Evolutionary conservation across 2,329 filamentous ascomycete species (phyloP), one percentile per base, ranked within the genome.

Genomic region (Xylariaceae sp.): DNA sequence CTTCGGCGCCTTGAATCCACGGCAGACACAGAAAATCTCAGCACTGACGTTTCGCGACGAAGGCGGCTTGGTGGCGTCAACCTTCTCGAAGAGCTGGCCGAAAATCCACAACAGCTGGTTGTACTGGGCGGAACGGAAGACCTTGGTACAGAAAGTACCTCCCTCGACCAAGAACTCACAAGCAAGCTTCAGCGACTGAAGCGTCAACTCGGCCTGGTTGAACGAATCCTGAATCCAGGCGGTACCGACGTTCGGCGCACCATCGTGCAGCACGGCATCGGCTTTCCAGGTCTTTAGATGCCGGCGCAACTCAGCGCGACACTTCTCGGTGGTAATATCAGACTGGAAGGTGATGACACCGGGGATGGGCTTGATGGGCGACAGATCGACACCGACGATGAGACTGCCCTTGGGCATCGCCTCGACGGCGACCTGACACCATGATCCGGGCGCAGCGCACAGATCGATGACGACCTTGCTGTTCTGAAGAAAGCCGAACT

Each of bases 181-280:
- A 2, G 94, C 94, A 59, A 99, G 79, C 74, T 95, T 96, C 81
- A 99, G 82, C 7, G 90, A 89, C 73, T 96, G 90, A 57, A 99
- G 78, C 10, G 89, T 91, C 55, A 99, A 80, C 76, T 97, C 93
- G 60, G 93, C 94, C 76, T 99, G 94, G 63, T 93, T 93, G 82
- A 96, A 99, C 50, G 94, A 94, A 79, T 99, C 94, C 77, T 99
- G 94, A 49, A 92, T 89, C 94, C 94, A 99, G 0, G 94, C 92
- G 0, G 92, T 93, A 86, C 94, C 94, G 59, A 99, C 94, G 70
- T 99, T 99, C 51, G 94, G 94, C 0, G 94, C 94, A 76, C 94
- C 94, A 73, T 99, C 94, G 77, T 99, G 94, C 45, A 99, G 80
- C 4, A 99, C 94, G 0, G 89, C 91, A 73, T 99, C 94, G 17